phyloP scores from a whole-genome alignment of 2,329 filamentous ascomycete species.

The Fusarium subtropicale region DNA sequence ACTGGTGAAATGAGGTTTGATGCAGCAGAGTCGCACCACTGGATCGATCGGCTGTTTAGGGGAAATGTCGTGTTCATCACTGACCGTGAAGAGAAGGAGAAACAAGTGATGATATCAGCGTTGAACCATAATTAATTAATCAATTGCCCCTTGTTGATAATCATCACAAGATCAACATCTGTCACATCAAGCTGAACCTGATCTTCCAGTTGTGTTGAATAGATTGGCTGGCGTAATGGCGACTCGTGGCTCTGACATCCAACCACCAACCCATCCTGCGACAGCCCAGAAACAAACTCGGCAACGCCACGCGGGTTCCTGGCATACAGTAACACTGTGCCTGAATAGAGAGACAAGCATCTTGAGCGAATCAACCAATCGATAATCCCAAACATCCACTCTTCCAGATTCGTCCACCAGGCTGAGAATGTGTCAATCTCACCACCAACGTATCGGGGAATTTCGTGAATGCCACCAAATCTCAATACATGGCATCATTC shows the following conservation, averaged over 20 bases:
- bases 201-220: conserved; percentile 14
- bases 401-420: conserved; percentile 7
- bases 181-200: conserved; percentile 8
- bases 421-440: conserved; percentile 8
- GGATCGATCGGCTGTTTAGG: conserved; percentile 19
- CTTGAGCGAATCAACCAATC: conserved; percentile 10
- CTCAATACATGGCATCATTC: conserved; percentile 8
- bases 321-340: conserved; percentile 17
- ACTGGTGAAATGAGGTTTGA: conserved; percentile 33
- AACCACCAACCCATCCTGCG: conserved; percentile 20
- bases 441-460: conserved; percentile 6
- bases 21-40: conserved; percentile 29
- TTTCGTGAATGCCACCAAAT: conserved; percentile 8
- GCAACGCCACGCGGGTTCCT: conserved; percentile 36
- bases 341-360: conserved; percentile 2
- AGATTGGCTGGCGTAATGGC: conserved; percentile 15
- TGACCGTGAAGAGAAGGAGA: background rate
- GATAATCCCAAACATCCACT: conserved; percentile 10
- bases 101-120: background rate
- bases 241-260: conserved; percentile 1
- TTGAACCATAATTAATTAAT: background rate
- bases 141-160: background rate
- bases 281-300: conserved; percentile 33
- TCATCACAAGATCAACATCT: conserved; percentile 18
- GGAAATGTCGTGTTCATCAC: background rate